These are phyloP conservation scores for Caloboletus inedulis DNA, from an alignment of 1,284 basidiomycete genomes.

Conservation along the genomic window DNA sequence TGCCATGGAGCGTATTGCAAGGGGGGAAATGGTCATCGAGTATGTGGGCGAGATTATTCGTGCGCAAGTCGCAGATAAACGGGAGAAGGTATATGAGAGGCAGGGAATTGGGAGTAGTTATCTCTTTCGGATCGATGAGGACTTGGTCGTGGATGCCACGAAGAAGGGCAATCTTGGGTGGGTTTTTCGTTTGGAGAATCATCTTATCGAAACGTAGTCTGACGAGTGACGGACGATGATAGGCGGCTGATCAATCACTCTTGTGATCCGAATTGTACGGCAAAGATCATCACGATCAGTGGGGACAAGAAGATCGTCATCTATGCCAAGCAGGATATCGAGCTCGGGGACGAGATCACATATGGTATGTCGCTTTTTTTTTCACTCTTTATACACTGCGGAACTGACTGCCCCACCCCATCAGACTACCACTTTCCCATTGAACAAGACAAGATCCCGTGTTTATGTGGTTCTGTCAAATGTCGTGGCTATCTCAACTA, in stretches of 20 bases:
- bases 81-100: constrained; percentile 95
- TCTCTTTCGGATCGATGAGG: constrained; percentile 90
- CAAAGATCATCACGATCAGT: constrained; percentile 98
- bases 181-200: constrained; percentile 34
- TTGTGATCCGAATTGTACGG: constrained; percentile 96
- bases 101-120: constrained; percentile 96
- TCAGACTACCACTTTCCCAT: constrained; percentile 91
- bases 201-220: constrained; percentile 14
- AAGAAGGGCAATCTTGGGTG: constrained; percentile 98
- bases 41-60: constrained; percentile 98
- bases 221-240: constrained; percentile 4
- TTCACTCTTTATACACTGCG: neutral
- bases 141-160: constrained; percentile 94
- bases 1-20: constrained; percentile 90
- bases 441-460: constrained; percentile 90
- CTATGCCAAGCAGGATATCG: constrained; percentile 93
- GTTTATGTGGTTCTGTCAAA: constrained; percentile 82
- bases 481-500: constrained; percentile 90
- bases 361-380: constrained; percentile 57
- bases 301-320: constrained; percentile 99
- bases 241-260: constrained; percentile 96
- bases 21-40: constrained; percentile 99
- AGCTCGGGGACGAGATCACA: constrained; percentile 93
- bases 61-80: constrained; percentile 93
- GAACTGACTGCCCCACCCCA: neutral